Evolutionary conservation across 306 rosid species (phyloP).

Genomic region (Styphnolobium japonicum): DNA sequence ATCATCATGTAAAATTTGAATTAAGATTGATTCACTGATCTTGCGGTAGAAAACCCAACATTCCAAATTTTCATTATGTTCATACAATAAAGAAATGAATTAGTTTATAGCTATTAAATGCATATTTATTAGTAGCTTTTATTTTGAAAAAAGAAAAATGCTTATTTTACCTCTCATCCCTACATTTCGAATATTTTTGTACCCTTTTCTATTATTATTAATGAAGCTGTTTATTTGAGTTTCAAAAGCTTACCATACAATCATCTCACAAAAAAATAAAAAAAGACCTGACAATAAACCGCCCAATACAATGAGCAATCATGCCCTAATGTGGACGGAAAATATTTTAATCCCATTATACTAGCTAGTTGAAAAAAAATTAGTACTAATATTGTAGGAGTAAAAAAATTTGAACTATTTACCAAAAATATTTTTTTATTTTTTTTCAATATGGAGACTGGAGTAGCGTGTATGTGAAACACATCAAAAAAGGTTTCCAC

Average conservation of each 20-base stretch:
- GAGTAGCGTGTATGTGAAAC: neutral
- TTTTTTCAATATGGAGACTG: neutral
- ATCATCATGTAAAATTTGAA: neutral
- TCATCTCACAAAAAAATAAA: neutral
- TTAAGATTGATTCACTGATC: neutral
- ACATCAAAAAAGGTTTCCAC: conserved; percentile 5
- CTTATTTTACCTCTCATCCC: too few species aligned
- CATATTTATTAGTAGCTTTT: too few species aligned
- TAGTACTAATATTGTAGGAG: too few species aligned
- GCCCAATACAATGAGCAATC: neutral
- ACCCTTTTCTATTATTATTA: too few species aligned
- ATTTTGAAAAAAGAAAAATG: too few species aligned
- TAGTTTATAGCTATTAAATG: too few species aligned
- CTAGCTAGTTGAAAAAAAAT: neutral
- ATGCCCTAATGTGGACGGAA: neutral
- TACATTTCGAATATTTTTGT: too few species aligned
- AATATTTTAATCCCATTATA: neutral
- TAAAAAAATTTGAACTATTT: too few species aligned
- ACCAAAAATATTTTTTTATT: too few species aligned
- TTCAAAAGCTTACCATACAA: neutral
- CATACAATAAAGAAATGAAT: neutral
- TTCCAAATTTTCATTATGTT: neutral
- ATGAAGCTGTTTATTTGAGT: neutral
- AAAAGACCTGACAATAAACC: neutral
- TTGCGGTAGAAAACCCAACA: neutral